A percentile compares a stretch with the other conserved stretches of the same genome.
Evolutionary conservation across 306 rosid species (phyloP).

Genomic region (Neltuma alba): DNA sequence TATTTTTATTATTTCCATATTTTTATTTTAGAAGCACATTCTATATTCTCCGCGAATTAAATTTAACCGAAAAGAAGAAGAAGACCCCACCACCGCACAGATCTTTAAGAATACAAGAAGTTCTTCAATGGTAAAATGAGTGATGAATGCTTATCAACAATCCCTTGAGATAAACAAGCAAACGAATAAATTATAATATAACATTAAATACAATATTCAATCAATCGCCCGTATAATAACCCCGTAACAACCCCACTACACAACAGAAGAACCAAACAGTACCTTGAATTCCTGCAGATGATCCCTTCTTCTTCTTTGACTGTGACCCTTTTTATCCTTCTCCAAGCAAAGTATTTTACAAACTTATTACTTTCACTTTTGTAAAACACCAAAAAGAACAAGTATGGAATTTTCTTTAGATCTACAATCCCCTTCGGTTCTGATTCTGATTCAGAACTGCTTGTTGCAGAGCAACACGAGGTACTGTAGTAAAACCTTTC

Average conservation of each 20-base stretch:
- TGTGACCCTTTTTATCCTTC: slow-evolving; percentile 7
- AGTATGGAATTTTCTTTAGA: slow-evolving; percentile 5
- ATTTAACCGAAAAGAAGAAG: not conserved
- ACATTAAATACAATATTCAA: slow-evolving; percentile 11
- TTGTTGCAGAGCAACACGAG: not conserved
- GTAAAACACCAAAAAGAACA: slow-evolving; percentile 19
- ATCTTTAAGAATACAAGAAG: slow-evolving; percentile 1
- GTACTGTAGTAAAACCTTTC: not conserved
- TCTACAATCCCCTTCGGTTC: slow-evolving; percentile 33
- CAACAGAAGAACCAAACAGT: slow-evolving; percentile 38
- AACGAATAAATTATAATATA: slow-evolving; percentile 18
- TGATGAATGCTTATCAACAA: slow-evolving; percentile 34
- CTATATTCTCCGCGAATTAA: not conserved
- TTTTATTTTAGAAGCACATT: not conserved
- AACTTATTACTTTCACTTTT: slow-evolving; percentile 30
- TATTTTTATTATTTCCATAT: no score
- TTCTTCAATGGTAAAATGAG: slow-evolving; percentile 2
- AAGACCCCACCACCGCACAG: slow-evolving; percentile 23
- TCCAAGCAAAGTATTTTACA: slow-evolving; percentile 41
- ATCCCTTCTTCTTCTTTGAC: not conserved
- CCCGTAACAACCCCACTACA: slow-evolving; percentile 34
- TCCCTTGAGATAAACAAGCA: slow-evolving; percentile 15
- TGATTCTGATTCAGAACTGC: slow-evolving; percentile 27
- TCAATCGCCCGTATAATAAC: slow-evolving; percentile 29
- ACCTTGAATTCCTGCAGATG: slow-evolving; percentile 17